Conservation (phyloP, 2,329 filamentous ascomycete species). For the Aspergillus sp. region DNA sequence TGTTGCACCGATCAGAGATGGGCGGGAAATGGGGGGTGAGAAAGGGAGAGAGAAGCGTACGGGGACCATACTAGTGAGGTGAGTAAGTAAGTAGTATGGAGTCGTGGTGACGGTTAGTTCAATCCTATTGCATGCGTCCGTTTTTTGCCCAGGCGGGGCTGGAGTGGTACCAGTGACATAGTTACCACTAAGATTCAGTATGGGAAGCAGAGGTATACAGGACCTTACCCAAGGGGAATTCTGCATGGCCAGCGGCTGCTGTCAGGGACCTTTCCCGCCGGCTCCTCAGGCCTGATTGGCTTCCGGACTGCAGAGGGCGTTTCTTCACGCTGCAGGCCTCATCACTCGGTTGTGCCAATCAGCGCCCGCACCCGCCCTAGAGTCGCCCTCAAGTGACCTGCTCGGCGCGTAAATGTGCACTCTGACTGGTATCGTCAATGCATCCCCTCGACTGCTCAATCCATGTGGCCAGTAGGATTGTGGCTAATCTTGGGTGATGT, state of each 20-base stretch:
- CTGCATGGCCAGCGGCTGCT: slow-evolving; percentile 9
- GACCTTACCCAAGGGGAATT: background rate
- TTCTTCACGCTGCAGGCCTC: slow-evolving; percentile 30
- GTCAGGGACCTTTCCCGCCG: slow-evolving; percentile 11
- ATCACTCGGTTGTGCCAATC: slow-evolving; percentile 26
- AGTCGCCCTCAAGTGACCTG: slow-evolving; percentile 20
- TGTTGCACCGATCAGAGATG: slow-evolving; percentile 9
- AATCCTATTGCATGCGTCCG: background rate
- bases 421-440: background rate
- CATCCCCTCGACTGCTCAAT: slow-evolving; percentile 2
- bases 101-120: background rate
- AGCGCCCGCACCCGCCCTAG: background rate
- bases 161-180: background rate
- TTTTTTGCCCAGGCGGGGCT: background rate
- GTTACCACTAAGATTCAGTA: too few relatives aligned
- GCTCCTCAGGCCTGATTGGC: slow-evolving; percentile 17
- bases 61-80: background rate
- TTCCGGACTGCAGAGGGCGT: slow-evolving; percentile 16
- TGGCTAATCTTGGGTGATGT: slow-evolving; percentile 4
- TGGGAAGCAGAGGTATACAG: too few relatives aligned
- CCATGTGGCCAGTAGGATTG: slow-evolving; percentile 3
- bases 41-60: background rate
- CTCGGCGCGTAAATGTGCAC: slow-evolving; percentile 22
- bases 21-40: slow-evolving; percentile 1
- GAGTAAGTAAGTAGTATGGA: too few relatives aligned